Evolutionary conservation across 202 grass and related monocot genomes (phyloP).

Genomic region (Cymbopogon flexuosus): DNA sequence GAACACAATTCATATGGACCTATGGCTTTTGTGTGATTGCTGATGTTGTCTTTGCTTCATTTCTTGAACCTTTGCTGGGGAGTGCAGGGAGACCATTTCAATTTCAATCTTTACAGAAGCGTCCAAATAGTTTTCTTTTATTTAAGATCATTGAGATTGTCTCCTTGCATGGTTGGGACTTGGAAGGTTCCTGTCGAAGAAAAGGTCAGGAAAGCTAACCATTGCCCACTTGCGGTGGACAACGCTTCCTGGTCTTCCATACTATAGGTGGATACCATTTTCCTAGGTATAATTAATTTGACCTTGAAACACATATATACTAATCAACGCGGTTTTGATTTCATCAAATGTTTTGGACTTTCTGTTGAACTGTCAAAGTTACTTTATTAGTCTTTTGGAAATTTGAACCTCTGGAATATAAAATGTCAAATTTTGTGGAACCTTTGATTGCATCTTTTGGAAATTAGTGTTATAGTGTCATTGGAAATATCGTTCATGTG

Average conservation of each 20-base stretch:
- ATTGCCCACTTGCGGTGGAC: slow-evolving; percentile 3
- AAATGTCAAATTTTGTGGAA: neutral
- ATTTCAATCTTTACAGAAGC: neutral
- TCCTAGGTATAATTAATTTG: slow-evolving; percentile 8
- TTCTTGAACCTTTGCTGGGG: neutral
- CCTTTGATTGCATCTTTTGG: neutral
- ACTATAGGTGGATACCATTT: slow-evolving; percentile 18
- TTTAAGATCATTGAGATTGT: neutral
- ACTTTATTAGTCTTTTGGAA: slow-evolving; percentile 32
- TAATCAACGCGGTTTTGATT: slow-evolving; percentile 20
- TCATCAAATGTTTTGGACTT: neutral
- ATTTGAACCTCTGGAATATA: neutral
- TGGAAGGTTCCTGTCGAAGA: neutral
- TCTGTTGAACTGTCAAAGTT: slow-evolving; percentile 15
- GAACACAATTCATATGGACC: slow-evolving; percentile 2
- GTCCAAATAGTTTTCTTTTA: neutral
- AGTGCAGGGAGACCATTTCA: neutral
- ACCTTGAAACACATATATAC: slow-evolving; percentile 20
- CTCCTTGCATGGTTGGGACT: neutral
- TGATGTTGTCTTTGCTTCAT: neutral
- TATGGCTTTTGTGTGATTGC: neutral
- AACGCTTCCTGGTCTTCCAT: slow-evolving; percentile 18
- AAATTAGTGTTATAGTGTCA: neutral
- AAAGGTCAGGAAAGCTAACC: slow-evolving; percentile 8
- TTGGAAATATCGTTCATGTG: neutral